A percentile compares a stretch with the other conserved stretches of the same genome.
phyloP scores from a whole-genome alignment of 257 asterid genomes.

The Salvia hispanica region DNA sequence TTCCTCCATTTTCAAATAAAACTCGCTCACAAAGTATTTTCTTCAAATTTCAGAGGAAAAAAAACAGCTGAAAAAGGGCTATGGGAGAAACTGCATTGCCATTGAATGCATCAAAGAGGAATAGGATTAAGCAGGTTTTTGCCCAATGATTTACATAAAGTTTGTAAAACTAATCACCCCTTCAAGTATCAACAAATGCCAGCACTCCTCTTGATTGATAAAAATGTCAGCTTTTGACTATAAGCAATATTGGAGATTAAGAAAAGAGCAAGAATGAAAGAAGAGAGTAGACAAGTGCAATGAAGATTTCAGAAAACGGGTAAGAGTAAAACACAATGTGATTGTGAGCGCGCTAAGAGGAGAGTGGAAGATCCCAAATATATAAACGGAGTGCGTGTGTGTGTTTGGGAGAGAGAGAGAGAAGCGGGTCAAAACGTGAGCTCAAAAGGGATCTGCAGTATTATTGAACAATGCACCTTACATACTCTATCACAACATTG shows the following conservation, averaged over 20 bases:
- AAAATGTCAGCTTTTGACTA: constrained; percentile 21
- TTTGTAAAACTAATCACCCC: not conserved
- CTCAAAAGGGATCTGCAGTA: constrained; percentile 35
- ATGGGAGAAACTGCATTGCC: constrained; percentile 30
- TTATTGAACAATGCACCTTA: constrained; percentile 25
- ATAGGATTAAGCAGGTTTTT: constrained; percentile 13
- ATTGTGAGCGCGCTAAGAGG: constrained; percentile 36
- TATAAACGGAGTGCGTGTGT: constrained; percentile 14
- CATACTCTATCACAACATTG: not conserved
- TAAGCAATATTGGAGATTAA: not conserved
- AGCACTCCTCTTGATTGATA: constrained; percentile 13
- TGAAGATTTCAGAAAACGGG: not conserved
- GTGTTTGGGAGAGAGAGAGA: not conserved
- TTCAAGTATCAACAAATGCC: constrained; percentile 10
- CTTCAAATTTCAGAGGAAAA: not conserved
- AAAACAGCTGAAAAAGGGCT: constrained; percentile 3
- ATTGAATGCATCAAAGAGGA: constrained; percentile 14
- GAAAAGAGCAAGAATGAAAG: constrained; percentile 7
- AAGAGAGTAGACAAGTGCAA: constrained; percentile 21
- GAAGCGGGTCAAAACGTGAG: constrained; percentile 30
- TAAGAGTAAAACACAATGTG: constrained; percentile 3
- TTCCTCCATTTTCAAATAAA: constrained; percentile 59
- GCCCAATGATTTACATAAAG: constrained; percentile 35
- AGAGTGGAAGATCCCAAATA: constrained; percentile 37
- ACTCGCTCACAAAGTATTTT: not conserved